Evolutionary conservation across 2,329 filamentous ascomycete genomes (phyloP).

Genomic region (Fusarium piperis): DNA sequence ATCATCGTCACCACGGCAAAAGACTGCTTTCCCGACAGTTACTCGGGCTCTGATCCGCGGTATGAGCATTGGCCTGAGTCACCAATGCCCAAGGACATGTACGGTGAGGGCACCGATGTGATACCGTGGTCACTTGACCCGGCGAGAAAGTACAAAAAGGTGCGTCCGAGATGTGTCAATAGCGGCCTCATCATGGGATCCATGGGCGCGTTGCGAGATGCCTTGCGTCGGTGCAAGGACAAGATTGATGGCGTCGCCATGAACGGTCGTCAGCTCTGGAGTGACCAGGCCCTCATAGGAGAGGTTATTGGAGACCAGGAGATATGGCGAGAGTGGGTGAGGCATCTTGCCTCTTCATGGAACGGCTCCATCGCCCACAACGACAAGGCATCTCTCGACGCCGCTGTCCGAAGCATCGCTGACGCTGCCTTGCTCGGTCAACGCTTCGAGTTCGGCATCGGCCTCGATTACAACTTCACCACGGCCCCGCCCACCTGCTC

Average conservation of each 20-base stretch:
- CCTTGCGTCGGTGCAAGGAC: conserved; percentile 39
- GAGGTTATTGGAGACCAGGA: conserved; percentile 53
- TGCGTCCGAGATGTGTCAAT: conserved; percentile 49
- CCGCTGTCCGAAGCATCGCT: conserved; percentile 40
- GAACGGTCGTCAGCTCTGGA: conserved; percentile 50
- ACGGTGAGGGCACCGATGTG: conserved; percentile 47
- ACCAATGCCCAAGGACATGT: conserved; percentile 47
- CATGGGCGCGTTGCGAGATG: conserved; percentile 41
- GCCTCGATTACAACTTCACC: conserved; percentile 51
- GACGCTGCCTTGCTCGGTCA: conserved; percentile 41
- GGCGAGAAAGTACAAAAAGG: conserved; percentile 46
- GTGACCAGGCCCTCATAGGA: conserved; percentile 50
- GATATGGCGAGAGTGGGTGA: conserved; percentile 49
- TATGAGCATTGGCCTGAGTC: conserved; percentile 51
- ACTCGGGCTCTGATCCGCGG: conserved; percentile 48
- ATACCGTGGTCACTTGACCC: conserved; percentile 43
- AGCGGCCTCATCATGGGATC: conserved; percentile 51
- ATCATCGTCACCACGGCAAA: conserved; percentile 49
- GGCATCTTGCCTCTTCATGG: conserved; percentile 44
- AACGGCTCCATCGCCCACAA: conserved; percentile 40
- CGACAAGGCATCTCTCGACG: conserved; percentile 11
- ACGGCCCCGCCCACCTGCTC: conserved; percentile 51
- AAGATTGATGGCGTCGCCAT: conserved; percentile 43
- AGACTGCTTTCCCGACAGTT: conserved; percentile 47
- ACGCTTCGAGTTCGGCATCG: conserved; percentile 52